phyloP scores from a whole-genome alignment of 2,329 filamentous ascomycete species.

The Paecilomyces formosus region DNA sequence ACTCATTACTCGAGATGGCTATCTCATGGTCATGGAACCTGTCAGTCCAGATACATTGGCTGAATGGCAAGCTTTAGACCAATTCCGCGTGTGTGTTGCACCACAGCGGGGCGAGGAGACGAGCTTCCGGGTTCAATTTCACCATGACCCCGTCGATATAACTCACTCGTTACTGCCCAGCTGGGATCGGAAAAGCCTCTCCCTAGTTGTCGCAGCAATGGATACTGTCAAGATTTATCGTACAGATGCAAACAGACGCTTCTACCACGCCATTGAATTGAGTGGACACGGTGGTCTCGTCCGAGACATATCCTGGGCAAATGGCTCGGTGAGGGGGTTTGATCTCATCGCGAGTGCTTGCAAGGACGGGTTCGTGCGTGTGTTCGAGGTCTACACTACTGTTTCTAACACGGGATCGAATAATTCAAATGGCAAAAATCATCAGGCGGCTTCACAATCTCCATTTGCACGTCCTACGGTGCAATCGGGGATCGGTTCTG shows the following conservation, averaged over 20 bases:
- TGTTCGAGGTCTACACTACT: slow-evolving; percentile 60
- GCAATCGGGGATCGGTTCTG: slow-evolving; percentile 36
- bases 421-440: slow-evolving; percentile 17
- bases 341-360: slow-evolving; percentile 88
- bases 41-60: slow-evolving; percentile 73
- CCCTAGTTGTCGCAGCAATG: slow-evolving; percentile 80
- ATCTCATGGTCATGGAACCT: slow-evolving; percentile 74
- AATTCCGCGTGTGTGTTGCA: slow-evolving; percentile 63
- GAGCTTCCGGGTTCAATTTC: slow-evolving; percentile 77
- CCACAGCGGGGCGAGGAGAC: slow-evolving; percentile 78
- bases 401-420: slow-evolving; percentile 19
- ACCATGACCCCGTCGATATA: slow-evolving; percentile 68
- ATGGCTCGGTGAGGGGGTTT: slow-evolving; percentile 81
- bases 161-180: slow-evolving; percentile 72
- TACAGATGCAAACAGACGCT: slow-evolving; percentile 64
- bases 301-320: slow-evolving; percentile 85
- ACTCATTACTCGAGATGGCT: slow-evolving; percentile 73
- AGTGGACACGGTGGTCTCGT: slow-evolving; percentile 68
- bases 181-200: slow-evolving; percentile 70
- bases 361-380: slow-evolving; percentile 80
- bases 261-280: slow-evolving; percentile 77
- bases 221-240: slow-evolving; percentile 76
- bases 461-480: slow-evolving; percentile 23
- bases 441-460: slow-evolving; percentile 18
- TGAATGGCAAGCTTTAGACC: slow-evolving; percentile 68